These are phyloP conservation scores for Picochlorum sp. DNA, from an alignment of 139 green algal genomes.

Conservation along the genomic window DNA sequence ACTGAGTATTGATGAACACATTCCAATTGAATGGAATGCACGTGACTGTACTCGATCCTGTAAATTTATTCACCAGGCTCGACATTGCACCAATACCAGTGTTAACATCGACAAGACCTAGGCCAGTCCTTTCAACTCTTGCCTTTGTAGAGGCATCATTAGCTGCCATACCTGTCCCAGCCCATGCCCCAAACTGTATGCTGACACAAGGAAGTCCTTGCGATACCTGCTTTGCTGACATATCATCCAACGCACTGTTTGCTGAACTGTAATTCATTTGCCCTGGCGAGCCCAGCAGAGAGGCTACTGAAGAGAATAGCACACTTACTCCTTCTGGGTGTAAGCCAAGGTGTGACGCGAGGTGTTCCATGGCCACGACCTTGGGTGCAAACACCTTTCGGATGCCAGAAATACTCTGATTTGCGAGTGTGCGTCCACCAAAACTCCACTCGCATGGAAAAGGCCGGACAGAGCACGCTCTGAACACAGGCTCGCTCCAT, in stretches of 20 bases:
- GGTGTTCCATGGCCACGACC: constrained; percentile 6
- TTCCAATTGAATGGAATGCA: constrained; percentile 38
- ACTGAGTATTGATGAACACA: constrained; percentile 26
- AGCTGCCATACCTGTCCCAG: constrained; percentile 39
- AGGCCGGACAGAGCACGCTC: constrained; percentile 37
- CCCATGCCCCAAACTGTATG: constrained; percentile 52
- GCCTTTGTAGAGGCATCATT: constrained; percentile 18
- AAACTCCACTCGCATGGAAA: constrained; percentile 65
- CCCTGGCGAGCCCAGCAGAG: constrained; percentile 42
- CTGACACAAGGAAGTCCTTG: constrained; percentile 16
- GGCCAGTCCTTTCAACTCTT: constrained; percentile 59
- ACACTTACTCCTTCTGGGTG: constrained; percentile 21
- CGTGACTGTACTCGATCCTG: constrained; percentile 3
- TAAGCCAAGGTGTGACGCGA: not conserved
- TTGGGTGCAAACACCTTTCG: constrained; percentile 43
- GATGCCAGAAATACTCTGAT: constrained; percentile 37
- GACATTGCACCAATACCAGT: constrained; percentile 24
- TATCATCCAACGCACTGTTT: constrained; percentile 36
- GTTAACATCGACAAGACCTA: constrained; percentile 32
- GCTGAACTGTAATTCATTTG: constrained; percentile 54
- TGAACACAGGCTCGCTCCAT: constrained; percentile 35
- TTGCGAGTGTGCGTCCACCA: constrained; percentile 58
- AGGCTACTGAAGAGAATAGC: constrained; percentile 49
- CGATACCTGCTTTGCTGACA: constrained; percentile 1
- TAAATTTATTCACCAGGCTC: constrained; percentile 8